A percentile compares a stretch with the other conserved stretches of the same genome.
These are phyloP conservation scores for Rhododendron vialii DNA, from an alignment of 148 eudicot species.

Conservation along the genomic window DNA sequence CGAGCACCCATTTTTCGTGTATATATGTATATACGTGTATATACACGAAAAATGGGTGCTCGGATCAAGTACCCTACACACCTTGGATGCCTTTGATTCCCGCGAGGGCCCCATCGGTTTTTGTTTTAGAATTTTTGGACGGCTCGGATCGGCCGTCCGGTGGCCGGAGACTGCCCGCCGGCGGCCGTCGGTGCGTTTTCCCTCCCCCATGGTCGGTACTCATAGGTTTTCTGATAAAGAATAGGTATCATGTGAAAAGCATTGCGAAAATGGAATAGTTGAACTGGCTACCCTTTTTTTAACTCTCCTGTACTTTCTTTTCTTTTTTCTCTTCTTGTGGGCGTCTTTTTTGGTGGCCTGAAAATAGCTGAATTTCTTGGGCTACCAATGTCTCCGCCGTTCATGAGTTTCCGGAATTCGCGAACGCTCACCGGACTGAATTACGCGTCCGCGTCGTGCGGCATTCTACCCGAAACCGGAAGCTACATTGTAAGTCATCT, in stretches of 20 bases:
- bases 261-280: background rate
- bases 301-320: background rate
- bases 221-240: too few relatives aligned
- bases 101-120: too few relatives aligned
- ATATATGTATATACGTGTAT: too few relatives aligned
- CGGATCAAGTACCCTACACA: too few relatives aligned
- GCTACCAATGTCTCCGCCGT: slow-evolving; percentile 56
- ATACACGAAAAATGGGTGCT: too few relatives aligned
- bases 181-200: too few relatives aligned
- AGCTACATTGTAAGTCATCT: slow-evolving; percentile 21
- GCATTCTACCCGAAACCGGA: slow-evolving; percentile 61
- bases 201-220: too few relatives aligned
- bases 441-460: slow-evolving; percentile 68
- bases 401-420: slow-evolving; percentile 13
- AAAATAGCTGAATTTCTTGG: slow-evolving; percentile 58
- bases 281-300: background rate
- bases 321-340: background rate
- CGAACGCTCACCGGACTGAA: slow-evolving; percentile 37
- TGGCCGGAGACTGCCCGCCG: too few relatives aligned
- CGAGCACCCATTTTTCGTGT: too few relatives aligned
- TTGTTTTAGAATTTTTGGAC: too few relatives aligned
- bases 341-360: background rate
- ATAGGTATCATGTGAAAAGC: background rate
- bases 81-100: too few relatives aligned
- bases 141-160: too few relatives aligned